Evolutionary conservation across 2,329 filamentous ascomycete genomes (phyloP).

Genomic region (Diplodia mutila): DNA sequence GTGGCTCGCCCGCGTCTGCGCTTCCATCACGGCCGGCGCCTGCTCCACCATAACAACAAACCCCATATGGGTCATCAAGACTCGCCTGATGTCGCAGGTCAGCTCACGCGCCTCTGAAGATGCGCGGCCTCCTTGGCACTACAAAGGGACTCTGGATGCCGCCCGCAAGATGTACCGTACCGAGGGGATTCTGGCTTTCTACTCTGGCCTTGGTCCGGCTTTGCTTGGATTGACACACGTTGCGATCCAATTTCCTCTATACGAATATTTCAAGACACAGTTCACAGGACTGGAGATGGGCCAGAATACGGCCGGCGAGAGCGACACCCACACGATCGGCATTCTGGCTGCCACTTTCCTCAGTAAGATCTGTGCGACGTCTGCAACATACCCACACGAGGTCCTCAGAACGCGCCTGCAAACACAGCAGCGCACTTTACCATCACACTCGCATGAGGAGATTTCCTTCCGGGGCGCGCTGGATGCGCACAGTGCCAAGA

Average conservation of each 20-base stretch:
- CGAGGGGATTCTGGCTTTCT: conserved; percentile 89
- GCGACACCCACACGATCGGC: conserved; percentile 76
- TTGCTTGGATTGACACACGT: conserved; percentile 92
- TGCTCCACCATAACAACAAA: conserved; percentile 95
- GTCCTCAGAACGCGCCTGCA: conserved; percentile 92
- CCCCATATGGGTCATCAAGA: conserved; percentile 99
- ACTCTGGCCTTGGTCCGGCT: conserved; percentile 90
- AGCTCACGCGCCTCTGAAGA: conserved; percentile 59
- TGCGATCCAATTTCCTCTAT: conserved; percentile 94
- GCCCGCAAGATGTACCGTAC: conserved; percentile 93
- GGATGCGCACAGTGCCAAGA: conserved; percentile 43
- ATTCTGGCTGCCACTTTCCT: conserved; percentile 87
- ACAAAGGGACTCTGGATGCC: conserved; percentile 85
- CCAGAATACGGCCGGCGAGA: conserved; percentile 59
- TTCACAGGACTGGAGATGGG: conserved; percentile 93
- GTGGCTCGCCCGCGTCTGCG: conserved; percentile 81
- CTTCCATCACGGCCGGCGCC: conserved; percentile 85
- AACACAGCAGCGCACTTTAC: conserved; percentile 76
- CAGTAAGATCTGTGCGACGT: conserved; percentile 92
- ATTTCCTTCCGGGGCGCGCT: conserved; percentile 51
- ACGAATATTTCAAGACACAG: conserved; percentile 87
- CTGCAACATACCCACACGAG: conserved; percentile 95
- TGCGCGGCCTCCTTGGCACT: conserved; percentile 81
- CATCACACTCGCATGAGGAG: conserved; percentile 52
- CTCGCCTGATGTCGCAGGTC: conserved; percentile 92